Evolutionary conservation across 352 stramenopile genomes (phyloP).

Genomic region (Peronospora tabacina): DNA sequence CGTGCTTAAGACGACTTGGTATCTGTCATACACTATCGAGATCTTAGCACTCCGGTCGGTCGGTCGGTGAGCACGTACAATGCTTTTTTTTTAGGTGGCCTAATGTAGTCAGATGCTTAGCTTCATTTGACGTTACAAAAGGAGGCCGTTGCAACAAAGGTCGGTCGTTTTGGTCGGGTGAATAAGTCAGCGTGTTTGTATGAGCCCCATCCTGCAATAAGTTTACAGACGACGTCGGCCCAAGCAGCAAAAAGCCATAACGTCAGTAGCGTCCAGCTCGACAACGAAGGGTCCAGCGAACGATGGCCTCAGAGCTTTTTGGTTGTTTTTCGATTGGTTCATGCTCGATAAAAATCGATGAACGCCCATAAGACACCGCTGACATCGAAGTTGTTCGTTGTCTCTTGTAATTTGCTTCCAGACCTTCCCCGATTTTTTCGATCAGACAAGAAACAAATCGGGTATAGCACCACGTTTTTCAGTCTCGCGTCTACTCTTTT

Average conservation of each 20-base stretch:
- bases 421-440: too few relatives aligned
- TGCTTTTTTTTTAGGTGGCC: not conserved
- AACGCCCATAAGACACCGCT: not conserved
- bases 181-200: conserved; percentile 10
- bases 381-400: not conserved
- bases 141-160: conserved; percentile 15
- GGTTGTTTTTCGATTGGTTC: not conserved
- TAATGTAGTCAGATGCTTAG: not conserved
- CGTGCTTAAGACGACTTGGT: not conserved
- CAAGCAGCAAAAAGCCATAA: not conserved
- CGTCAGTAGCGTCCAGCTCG: not conserved
- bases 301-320: not conserved
- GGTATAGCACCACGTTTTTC: too few relatives aligned
- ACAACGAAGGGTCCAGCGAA: not conserved
- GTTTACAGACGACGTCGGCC: not conserved
- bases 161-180: conserved; percentile 16
- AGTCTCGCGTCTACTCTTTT: too few relatives aligned
- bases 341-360: not conserved
- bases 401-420: too few relatives aligned
- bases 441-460: too few relatives aligned
- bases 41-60: not conserved
- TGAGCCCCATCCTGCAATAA: conserved; percentile 1
- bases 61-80: conserved; percentile 5
- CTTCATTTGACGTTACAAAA: conserved; percentile 17
- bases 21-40: conserved; percentile 4